Base-by-base conservation (phyloP, 108 stramenopile species). In the Discostella pseudostelligera region DNA sequence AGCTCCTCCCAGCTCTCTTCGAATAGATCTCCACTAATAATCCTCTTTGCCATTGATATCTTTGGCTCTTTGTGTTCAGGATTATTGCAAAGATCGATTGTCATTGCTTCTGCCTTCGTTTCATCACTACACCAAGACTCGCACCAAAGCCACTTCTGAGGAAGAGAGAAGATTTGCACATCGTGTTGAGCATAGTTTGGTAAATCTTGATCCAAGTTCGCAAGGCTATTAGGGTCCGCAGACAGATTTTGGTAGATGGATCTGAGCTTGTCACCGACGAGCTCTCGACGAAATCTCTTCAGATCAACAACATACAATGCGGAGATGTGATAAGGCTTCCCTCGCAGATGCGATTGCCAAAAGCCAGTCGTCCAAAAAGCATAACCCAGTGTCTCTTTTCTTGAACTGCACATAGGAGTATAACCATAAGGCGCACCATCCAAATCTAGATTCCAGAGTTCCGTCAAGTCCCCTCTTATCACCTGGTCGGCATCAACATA, bases 131-230 rank as follows among this genome's bases (percentile, higher is more conserved):
- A 99, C 99, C 99, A 99, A n/a, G 87, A 81, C 70, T 99, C 99
- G 71, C 99, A 99, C 99, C 99, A 99, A 20, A 99, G 80, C 99
- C 99, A 99, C 68, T 97, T 96, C 61, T 97, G 97, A 10, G 97
- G 97, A 26, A 98, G 78, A 17, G 87, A 90, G 50, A 86, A 83
- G 24, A 97, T 97, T 8, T 87, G 87, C n/a, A 96, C 89, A 50
- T 80, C 67, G 63, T 90, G 81, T 68, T 98, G 97, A 6, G 93
- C 95, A 55, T 96, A 99, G 72, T 99, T 99, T 9, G 99, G 99
- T 58, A 99, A 72, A 63, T 99, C 99, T 83, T 99, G 99, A 65
- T 98, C 98, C 46, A 99, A 79, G 59, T 99, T 99, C 16, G 96
- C 81, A 24, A 99, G 78, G 69, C 95, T 97, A 50, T 94, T 92